Evolutionary conservation across 1,139 yeast species (phyloP), one percentile per base, ranked within the genome.

Genomic region (Kodamaea derodonti): DNA sequence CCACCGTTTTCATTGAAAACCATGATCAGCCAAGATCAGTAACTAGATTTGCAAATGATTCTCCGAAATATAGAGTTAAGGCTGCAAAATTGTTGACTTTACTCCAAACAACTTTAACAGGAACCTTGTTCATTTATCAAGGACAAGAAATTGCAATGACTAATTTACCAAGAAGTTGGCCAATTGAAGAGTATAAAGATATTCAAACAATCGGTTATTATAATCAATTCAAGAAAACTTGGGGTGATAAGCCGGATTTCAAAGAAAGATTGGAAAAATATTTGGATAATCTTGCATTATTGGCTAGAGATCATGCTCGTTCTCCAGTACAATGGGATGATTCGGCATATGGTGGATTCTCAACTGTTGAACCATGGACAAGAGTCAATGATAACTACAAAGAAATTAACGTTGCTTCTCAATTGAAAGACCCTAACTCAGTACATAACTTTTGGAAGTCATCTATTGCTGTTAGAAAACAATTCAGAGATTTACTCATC

Each of bases 71-170:
- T 13, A 24, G 58, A 25, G 49, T 38, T 26, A 49, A 56, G 37
- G 65, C 75, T 22, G 75, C 75, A 15, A 75, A 76, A 50, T 56
- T 75, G 52, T 51, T 77, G 41, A 63, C 78, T 4, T 46, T 72
- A 37, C 56, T 76, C 47, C 68, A 69, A 45, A 45, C 67, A 10
- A 47, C 77, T 4, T 62, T 74, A 45, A 69, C 78, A 18, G 83
- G 83, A 33, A 76, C 83, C 6, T 58, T 75, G 39, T 77, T 65
- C 54, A 55, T 77, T 28, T 76, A 76, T 52, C 81, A 77, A 52
- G 82, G 82, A 35, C 82, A 77, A 50, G 83, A 77, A 50, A 62
- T 77, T 39, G 82, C 77, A 30, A 73, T 71, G 75, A 65, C 68
- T 32, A 77, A 77, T 46, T 53, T 72, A 26, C 68, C 71, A 27